phyloP scores from a whole-genome alignment of 2,329 filamentous ascomycete genomes.

The Aspergillus sp. region DNA sequence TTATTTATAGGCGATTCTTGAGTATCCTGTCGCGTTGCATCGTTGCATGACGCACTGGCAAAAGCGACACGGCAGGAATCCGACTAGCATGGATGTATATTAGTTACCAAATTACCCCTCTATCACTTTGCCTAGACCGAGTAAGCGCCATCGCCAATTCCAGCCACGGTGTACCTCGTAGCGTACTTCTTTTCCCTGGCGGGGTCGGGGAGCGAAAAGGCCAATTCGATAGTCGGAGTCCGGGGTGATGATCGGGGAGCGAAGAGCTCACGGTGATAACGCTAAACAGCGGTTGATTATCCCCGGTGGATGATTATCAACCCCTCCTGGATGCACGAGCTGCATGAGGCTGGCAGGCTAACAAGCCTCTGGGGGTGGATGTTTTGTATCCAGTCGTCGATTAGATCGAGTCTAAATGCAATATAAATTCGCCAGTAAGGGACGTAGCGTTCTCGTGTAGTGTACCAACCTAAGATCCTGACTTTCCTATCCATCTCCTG shows the following conservation, averaged over 20 bases:
- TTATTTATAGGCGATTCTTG: neutral
- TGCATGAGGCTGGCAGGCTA: too few species aligned
- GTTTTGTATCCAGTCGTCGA: neutral
- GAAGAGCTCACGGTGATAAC: neutral
- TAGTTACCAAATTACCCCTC: neutral
- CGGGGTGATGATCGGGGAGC: neutral
- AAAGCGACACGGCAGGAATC: too few species aligned
- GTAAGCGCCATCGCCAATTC: neutral
- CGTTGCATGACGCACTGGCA: too few species aligned
- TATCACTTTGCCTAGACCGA: neutral
- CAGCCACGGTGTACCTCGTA: too few species aligned
- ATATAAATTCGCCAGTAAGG: neutral
- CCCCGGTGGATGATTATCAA: slow-evolving; percentile 3
- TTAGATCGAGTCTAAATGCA: neutral
- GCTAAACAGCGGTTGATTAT: neutral
- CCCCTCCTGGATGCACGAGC: neutral
- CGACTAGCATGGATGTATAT: neutral
- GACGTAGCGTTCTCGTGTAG: neutral
- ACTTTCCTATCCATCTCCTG: neutral
- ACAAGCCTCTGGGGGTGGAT: neutral
- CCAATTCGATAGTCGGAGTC: neutral
- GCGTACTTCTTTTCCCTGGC: neutral
- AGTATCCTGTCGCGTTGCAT: too few species aligned
- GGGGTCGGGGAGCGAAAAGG: neutral
- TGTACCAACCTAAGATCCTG: neutral